phyloP scores from a whole-genome alignment of 768 basidiomycete genomes.

The Lentinus tigrinus region DNA sequence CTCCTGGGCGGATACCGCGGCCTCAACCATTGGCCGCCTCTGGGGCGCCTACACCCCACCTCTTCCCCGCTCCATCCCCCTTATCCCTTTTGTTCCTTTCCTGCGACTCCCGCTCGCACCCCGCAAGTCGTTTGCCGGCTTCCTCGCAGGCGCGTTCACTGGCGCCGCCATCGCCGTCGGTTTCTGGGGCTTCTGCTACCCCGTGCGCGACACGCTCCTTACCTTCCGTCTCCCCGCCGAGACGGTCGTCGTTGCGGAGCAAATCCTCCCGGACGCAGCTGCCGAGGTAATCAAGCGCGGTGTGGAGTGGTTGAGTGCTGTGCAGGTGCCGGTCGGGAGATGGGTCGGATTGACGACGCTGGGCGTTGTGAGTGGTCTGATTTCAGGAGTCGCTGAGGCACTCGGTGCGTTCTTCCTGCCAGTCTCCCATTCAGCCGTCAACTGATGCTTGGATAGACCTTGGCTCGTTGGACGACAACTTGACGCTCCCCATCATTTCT shows the following conservation, averaged over 20 bases:
- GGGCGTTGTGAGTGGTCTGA: conserved; percentile 66
- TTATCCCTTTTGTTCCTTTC: conserved; percentile 26
- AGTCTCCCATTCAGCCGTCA: conserved; percentile 1
- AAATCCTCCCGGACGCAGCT: conserved; percentile 13
- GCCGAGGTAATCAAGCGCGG: conserved; percentile 27
- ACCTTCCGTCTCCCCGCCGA: conserved; percentile 35
- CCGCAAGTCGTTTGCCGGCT: conserved; percentile 84
- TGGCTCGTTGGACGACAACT: conserved; percentile 83
- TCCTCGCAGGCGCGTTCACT: conserved; percentile 72
- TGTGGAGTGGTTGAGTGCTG: conserved; percentile 18
- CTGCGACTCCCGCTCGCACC: conserved; percentile 69
- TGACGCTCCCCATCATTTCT: conserved; percentile 85
- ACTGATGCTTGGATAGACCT: conserved; percentile 52
- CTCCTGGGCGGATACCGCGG: conserved; percentile 94
- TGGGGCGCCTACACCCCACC: conserved; percentile 69
- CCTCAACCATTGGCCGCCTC: conserved; percentile 88
- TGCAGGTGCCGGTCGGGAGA: conserved; percentile 34
- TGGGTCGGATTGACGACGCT: conserved; percentile 54
- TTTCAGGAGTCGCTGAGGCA: conserved; percentile 86
- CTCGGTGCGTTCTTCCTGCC: conserved; percentile 58
- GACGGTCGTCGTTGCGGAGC: conserved; percentile 18
- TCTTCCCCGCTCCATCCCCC: conserved; percentile 47
- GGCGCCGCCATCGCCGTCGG: conserved; percentile 63
- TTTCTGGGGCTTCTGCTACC: conserved; percentile 71
- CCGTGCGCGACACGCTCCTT: conserved; percentile 39